phyloP scores from a whole-genome alignment of 1,139 yeast genomes.

The Geotrichum carabidarum region DNA sequence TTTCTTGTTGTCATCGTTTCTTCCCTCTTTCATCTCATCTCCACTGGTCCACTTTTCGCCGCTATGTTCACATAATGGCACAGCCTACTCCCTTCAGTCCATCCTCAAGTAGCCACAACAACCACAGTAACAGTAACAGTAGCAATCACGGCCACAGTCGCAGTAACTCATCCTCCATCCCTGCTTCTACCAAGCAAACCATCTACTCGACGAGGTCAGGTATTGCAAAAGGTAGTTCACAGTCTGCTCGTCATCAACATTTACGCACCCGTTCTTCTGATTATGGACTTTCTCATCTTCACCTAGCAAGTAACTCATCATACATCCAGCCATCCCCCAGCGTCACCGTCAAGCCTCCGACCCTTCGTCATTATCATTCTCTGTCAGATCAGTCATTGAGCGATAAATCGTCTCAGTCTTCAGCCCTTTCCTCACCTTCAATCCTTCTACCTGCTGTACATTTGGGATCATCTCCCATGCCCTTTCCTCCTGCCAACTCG shows the following conservation, averaged over 20 bases:
- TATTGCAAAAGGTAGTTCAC: not conserved
- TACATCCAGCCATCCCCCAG: not conserved
- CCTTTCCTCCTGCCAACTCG: slow-evolving; percentile 3
- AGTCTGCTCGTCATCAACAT: slow-evolving; percentile 1
- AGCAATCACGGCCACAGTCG: not conserved
- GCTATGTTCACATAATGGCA: slow-evolving; percentile 1
- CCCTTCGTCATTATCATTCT: slow-evolving; percentile 2
- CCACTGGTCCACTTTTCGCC: too few species aligned
- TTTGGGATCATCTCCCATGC: slow-evolving; percentile 8
- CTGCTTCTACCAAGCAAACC: slow-evolving; percentile 4
- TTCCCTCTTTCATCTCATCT: too few species aligned
- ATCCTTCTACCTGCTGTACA: slow-evolving; percentile 1
- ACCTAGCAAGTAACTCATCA: not conserved
- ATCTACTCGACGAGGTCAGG: not conserved
- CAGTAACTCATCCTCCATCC: not conserved
- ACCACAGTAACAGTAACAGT: not conserved
- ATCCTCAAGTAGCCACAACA: not conserved
- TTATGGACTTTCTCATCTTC: slow-evolving; percentile 1
- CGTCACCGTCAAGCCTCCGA: not conserved
- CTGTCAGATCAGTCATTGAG: slow-evolving; percentile 1
- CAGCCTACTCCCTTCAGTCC: slow-evolving; percentile 1
- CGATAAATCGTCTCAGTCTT: not conserved
- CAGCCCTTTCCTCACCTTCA: not conserved
- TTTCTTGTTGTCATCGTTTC: not conserved
- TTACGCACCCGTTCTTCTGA: slow-evolving; percentile 4